Percentiles rank a stretch among this genome's conserved stretches.
Evolutionary conservation across 495 filamentous ascomycete species (phyloP).

Genomic region (Xanthoparmelia taractica): DNA sequence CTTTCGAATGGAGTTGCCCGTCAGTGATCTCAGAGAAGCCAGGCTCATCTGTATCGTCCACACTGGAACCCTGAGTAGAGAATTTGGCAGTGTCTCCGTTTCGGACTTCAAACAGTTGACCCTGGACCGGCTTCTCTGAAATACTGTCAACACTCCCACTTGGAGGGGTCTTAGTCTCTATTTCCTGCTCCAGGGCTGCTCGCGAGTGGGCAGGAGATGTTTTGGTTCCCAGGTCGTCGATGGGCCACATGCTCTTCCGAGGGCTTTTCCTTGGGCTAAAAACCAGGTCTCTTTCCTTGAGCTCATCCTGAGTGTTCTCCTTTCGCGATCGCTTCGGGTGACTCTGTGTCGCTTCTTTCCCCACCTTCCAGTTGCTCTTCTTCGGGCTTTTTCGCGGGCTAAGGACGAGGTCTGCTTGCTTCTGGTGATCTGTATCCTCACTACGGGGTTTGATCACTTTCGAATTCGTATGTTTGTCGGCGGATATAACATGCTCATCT

Average conservation of each 20-base stretch:
- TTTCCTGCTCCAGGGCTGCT: not conserved
- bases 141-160: not conserved
- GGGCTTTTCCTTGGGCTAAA: conserved; percentile 40
- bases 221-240: not conserved
- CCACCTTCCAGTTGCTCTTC: conserved; percentile 14
- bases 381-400: conserved; percentile 34
- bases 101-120: not conserved
- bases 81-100: not conserved
- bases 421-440: conserved; percentile 20
- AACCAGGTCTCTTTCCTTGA: conserved; percentile 20
- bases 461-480: conserved; percentile 16
- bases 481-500: conserved; percentile 23
- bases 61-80: not conserved
- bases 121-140: not conserved
- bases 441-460: no score
- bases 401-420: conserved; percentile 40
- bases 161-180: not conserved
- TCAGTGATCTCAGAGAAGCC: conserved; percentile 14
- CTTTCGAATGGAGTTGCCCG: conserved; percentile 1
- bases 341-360: not conserved
- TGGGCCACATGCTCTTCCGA: conserved; percentile 5
- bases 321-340: not conserved
- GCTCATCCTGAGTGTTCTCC: not conserved
- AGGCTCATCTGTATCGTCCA: conserved; percentile 1
- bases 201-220: not conserved